Conservation (phyloP, 169 alveolate species). For the Blepharisma undulans region DNA sequence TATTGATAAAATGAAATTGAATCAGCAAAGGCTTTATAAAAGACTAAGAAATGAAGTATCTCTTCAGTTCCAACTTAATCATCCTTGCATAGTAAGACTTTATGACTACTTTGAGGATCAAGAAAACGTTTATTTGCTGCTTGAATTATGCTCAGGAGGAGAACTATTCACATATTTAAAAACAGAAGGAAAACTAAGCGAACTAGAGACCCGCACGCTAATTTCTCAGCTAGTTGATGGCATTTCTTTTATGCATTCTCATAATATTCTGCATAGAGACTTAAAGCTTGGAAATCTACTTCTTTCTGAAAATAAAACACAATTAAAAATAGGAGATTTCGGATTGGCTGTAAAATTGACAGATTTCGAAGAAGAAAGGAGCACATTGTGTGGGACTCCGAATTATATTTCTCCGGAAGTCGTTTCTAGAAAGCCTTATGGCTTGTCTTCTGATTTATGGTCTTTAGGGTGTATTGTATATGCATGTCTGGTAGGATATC, state of each 20-base stretch:
- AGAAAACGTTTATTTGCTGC: constrained; percentile 66
- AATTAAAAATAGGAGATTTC: constrained; percentile 73
- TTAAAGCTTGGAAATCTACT: constrained; percentile 72
- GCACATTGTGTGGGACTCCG: constrained; percentile 67
- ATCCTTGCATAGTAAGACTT: constrained; percentile 68
- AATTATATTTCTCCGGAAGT: constrained; percentile 69
- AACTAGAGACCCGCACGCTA: constrained; percentile 41
- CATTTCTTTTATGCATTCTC: constrained; percentile 61
- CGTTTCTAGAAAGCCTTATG: constrained; percentile 58
- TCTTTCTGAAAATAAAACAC: constrained; percentile 46
- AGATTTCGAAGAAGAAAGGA: constrained; percentile 54
- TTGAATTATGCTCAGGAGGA: constrained; percentile 82
- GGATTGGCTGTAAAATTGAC: constrained; percentile 58
- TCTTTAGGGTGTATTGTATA: constrained; percentile 75
- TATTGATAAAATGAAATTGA: constrained; percentile 34
- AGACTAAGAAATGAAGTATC: constrained; percentile 52
- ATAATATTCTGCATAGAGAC: constrained; percentile 75
- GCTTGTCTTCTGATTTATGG: constrained; percentile 77
- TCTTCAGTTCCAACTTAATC: constrained; percentile 45
- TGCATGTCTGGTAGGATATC: constrained; percentile 74
- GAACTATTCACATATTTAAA: constrained; percentile 62
- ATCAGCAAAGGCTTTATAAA: not conserved
- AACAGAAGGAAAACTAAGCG: constrained; percentile 48
- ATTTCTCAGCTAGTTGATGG: constrained; percentile 61
- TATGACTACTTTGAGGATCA: constrained; percentile 73